These are phyloP conservation scores for Acanthamoeba sp. DNA, from an alignment of 208 protist species.

Conservation along the genomic window DNA sequence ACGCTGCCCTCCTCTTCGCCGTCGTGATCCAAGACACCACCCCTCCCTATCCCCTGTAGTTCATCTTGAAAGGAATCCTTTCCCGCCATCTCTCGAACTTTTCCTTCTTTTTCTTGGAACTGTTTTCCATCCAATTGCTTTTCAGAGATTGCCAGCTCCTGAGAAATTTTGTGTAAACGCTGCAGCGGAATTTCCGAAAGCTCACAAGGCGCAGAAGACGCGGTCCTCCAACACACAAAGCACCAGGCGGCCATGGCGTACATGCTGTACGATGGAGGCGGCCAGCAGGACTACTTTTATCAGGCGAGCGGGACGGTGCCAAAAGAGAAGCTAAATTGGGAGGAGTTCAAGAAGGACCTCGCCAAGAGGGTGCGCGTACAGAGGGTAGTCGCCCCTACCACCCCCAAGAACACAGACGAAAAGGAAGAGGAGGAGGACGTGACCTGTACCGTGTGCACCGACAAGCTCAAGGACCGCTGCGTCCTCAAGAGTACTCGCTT, in stretches of 20 bases:
- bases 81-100: background rate
- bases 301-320: constrained; percentile 9
- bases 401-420: background rate
- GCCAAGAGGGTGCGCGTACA: background rate
- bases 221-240: background rate
- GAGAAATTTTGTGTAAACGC: constrained; percentile 12
- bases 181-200: background rate
- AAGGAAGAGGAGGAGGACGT: background rate
- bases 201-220: background rate
- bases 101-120: background rate
- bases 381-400: background rate
- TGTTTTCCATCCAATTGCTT: background rate
- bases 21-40: background rate
- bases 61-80: background rate
- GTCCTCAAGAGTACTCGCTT: background rate
- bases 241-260: background rate
- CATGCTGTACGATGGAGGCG: background rate
- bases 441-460: background rate
- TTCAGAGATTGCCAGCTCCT: background rate
- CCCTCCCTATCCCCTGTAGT: background rate
- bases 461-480: background rate
- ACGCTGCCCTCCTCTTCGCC: too few relatives aligned
- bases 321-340: background rate
- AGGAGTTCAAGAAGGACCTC: constrained; percentile 27
- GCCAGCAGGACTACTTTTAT: constrained; percentile 3